Percentiles rank a stretch among this genome's conserved stretches.
Conservation (phyloP, 2,329 filamentous ascomycete species). For the Ophiostoma sp. region DNA sequence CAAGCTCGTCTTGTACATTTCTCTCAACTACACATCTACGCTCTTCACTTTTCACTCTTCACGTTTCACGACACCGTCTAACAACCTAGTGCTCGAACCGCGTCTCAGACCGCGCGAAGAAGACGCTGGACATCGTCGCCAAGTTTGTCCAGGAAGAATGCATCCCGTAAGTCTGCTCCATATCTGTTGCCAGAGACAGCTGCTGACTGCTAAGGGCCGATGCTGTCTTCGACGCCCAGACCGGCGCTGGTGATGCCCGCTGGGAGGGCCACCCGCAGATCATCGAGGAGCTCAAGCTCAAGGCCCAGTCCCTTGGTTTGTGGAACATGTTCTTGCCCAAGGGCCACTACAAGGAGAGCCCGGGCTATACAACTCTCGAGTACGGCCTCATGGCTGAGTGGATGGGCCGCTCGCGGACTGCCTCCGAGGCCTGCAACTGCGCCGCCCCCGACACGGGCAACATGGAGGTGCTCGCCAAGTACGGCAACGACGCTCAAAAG, state of each 20-base stretch:
- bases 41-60: too few species aligned
- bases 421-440: conserved; percentile 85
- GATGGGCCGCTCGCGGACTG: conserved; percentile 76
- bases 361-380: conserved; percentile 90
- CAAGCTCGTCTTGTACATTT: background rate
- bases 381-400: conserved; percentile 98
- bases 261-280: conserved; percentile 76
- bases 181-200: background rate
- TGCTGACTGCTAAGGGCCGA: conserved; percentile 56
- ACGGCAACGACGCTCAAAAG: conserved; percentile 82
- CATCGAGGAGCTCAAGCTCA: conserved; percentile 82
- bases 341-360: conserved; percentile 91
- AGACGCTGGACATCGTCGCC: conserved; percentile 80
- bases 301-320: conserved; percentile 74
- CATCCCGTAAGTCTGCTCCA: conserved; percentile 55
- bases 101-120: conserved; percentile 79
- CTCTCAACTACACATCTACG: background rate
- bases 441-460: conserved; percentile 88
- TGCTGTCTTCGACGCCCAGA: conserved; percentile 69
- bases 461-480: conserved; percentile 92
- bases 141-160: conserved; percentile 97
- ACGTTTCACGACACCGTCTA: background rate
- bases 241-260: conserved; percentile 68
- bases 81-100: conserved; percentile 37
- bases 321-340: conserved; percentile 99